Conservation (phyloP, 1,284 basidiomycete species). For the Peniophora sp. region DNA sequence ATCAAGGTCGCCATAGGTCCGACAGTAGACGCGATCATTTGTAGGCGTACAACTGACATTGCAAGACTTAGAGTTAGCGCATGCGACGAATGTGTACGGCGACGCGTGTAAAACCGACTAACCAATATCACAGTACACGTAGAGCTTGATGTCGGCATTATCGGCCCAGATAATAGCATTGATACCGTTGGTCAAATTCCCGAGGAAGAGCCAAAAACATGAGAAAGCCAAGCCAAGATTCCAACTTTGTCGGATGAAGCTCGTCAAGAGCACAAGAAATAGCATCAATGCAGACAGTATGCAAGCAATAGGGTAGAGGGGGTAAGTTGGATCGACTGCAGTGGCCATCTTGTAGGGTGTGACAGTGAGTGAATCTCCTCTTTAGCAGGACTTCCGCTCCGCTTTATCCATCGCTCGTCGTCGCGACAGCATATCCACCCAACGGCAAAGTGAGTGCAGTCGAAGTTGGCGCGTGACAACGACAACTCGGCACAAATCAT, state of each 20-base stretch:
- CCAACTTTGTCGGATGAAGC: neutral
- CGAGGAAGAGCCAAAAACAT: neutral
- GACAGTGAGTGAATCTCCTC: too few relatives aligned
- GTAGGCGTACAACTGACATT: neutral
- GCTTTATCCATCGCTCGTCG: too few relatives aligned
- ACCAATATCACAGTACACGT: neutral
- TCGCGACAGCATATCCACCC: too few relatives aligned
- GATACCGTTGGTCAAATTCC: neutral
- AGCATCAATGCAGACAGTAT: neutral
- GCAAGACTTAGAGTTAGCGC: neutral
- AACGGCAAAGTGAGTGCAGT: too few relatives aligned
- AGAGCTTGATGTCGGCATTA: neutral
- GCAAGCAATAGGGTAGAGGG: neutral
- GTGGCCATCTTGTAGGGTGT: too few relatives aligned
- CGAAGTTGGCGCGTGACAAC: too few relatives aligned
- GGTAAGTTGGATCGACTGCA: neutral
- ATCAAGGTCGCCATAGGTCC: neutral
- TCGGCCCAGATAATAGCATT: neutral
- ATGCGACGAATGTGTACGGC: neutral
- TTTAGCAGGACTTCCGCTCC: too few relatives aligned
- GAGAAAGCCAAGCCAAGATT: neutral
- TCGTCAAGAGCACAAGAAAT: neutral
- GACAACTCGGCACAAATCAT: too few relatives aligned
- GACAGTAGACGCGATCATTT: neutral
- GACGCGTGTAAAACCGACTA: neutral